phyloP scores from a whole-genome alignment of 2,329 filamentous ascomycete species.

The Cladobotryum protrusum region DNA sequence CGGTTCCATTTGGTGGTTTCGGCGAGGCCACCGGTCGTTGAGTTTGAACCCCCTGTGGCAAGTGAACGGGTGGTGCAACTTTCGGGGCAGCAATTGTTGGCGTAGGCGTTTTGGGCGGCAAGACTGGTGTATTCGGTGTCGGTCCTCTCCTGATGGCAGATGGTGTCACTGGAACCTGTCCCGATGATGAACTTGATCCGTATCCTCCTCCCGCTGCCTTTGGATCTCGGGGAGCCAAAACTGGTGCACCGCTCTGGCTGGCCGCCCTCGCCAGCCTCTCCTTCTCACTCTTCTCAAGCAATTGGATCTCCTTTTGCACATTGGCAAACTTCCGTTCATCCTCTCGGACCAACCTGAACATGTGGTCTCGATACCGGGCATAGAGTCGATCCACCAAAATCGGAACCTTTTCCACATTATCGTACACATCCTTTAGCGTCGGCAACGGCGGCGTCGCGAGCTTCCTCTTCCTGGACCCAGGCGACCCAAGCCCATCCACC shows the following conservation, averaged over 20 bases:
- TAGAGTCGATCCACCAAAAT: conserved; percentile 69
- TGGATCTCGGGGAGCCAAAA: conserved; percentile 27
- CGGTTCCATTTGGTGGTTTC: conserved; percentile 24
- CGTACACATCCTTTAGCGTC: conserved; percentile 58
- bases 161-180: conserved; percentile 15
- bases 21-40: conserved; percentile 23
- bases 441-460: conserved; percentile 58
- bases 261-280: conserved; percentile 31
- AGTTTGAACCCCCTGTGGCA: conserved; percentile 22
- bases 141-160: conserved; percentile 22
- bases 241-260: conserved; percentile 28
- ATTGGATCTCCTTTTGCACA: conserved; percentile 61
- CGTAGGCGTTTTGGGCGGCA: conserved; percentile 29
- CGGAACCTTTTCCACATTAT: conserved; percentile 63
- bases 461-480: conserved; percentile 68
- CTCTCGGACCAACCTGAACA: conserved; percentile 63
- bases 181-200: conserved; percentile 19
- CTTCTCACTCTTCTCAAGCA: conserved; percentile 51
- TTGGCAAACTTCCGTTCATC: conserved; percentile 63
- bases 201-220: conserved; percentile 22
- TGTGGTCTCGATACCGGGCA: conserved; percentile 62
- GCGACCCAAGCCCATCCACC: conserved; percentile 41
- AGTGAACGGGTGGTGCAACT: conserved; percentile 23
- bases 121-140: conserved; percentile 27
- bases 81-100: conserved; percentile 17